Conservation (phyloP, 2,329 filamentous ascomycete genomes). For the Myrmaecium sp. region DNA sequence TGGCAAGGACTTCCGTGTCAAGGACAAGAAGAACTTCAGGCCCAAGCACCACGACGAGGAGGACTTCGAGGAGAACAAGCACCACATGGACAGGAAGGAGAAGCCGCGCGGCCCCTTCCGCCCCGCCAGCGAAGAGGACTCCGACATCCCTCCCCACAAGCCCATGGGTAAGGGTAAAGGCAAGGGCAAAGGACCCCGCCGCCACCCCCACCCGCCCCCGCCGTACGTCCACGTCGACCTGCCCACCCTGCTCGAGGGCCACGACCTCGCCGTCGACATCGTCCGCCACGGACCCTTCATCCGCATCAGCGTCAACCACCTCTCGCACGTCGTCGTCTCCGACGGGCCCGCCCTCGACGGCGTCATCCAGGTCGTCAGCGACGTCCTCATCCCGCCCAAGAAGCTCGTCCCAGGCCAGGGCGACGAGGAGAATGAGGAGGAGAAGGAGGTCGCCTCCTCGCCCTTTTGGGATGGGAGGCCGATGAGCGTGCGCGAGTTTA, state of each 20-base stretch:
- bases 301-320: slow-evolving; percentile 59
- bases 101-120: too few species aligned
- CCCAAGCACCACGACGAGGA: slow-evolving; percentile 13
- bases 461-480: slow-evolving; percentile 33
- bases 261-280: slow-evolving; percentile 55
- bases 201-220: too few species aligned
- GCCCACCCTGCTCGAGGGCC: slow-evolving; percentile 51
- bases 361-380: slow-evolving; percentile 60
- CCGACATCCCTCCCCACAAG: not conserved
- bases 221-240: slow-evolving; percentile 50
- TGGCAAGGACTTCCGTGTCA: slow-evolving; percentile 2
- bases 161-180: not conserved
- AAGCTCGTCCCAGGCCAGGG: slow-evolving; percentile 23
- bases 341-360: slow-evolving; percentile 65
- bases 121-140: too few species aligned
- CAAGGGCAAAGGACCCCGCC: too few species aligned
- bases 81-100: too few species aligned
- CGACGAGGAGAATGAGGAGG: slow-evolving; percentile 13
- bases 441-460: slow-evolving; percentile 17
- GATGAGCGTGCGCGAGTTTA: slow-evolving; percentile 43
- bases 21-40: slow-evolving; percentile 3
- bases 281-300: slow-evolving; percentile 50
- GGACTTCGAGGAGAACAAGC: slow-evolving; percentile 12
- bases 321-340: slow-evolving; percentile 44
- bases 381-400: slow-evolving; percentile 62